Conservation (phyloP, 768 basidiomycete genomes). For the Macrolepiota fuliginosa region DNA sequence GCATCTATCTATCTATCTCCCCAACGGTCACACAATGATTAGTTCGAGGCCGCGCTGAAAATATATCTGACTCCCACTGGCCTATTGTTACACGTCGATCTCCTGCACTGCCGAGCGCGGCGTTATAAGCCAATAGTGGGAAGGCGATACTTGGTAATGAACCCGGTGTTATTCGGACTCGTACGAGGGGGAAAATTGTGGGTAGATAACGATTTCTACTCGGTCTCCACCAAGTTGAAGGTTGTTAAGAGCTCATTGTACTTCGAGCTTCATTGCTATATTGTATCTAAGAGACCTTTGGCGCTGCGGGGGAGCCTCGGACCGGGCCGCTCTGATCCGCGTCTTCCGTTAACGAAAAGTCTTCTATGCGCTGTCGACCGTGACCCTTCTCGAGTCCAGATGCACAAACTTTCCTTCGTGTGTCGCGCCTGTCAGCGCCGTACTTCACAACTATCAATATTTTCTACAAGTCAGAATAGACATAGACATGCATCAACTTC, state of each 20-base stretch:
- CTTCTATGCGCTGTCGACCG: too few species aligned
- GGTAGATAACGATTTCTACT: too few species aligned
- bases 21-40: background rate
- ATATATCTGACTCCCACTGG: background rate
- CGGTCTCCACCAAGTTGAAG: too few species aligned
- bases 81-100: background rate
- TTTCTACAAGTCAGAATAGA: background rate
- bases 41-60: background rate
- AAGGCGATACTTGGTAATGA: background rate
- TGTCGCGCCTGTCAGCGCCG: background rate
- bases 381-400: background rate
- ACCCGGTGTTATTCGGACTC: too few species aligned
- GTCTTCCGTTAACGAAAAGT: background rate
- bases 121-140: background rate
- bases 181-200: too few species aligned
- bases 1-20: background rate
- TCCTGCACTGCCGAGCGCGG: background rate
- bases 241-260: too few species aligned
- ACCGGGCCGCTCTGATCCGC: slow-evolving; percentile 5
- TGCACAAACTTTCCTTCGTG: background rate
- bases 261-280: too few species aligned
- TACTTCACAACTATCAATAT: background rate
- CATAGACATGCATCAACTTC: background rate
- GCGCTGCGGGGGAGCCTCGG: background rate
- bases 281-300: too few species aligned